These are phyloP conservation scores for Cinchona pubescens DNA, from an alignment of 257 asterid species.

Conservation along the genomic window DNA sequence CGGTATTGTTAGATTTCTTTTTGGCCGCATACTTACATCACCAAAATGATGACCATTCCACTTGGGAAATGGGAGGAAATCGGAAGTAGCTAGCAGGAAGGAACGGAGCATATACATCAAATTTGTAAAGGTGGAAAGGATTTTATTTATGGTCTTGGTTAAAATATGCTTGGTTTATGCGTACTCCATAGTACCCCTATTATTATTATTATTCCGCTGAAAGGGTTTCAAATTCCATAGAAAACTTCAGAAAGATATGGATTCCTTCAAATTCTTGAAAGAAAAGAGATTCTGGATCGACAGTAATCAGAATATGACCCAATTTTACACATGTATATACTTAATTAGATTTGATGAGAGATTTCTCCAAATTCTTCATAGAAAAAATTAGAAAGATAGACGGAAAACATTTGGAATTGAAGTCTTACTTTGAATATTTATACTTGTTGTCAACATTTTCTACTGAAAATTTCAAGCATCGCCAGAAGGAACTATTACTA, in stretches of 20 bases:
- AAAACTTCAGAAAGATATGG: too few relatives aligned
- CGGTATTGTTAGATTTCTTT: too few relatives aligned
- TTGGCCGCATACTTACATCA: too few relatives aligned
- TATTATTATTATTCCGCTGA: background rate
- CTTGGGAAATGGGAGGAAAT: background rate
- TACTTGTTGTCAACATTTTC: too few relatives aligned
- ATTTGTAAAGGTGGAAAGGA: background rate
- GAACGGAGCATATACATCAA: background rate
- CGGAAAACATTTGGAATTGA: background rate
- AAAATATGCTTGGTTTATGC: constrained; percentile 2
- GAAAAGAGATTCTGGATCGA: background rate
- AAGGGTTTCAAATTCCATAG: background rate
- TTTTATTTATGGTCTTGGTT: background rate
- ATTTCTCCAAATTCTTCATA: background rate
- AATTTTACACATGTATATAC: background rate
- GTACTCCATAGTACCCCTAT: background rate
- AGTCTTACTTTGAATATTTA: background rate
- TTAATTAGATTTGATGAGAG: background rate
- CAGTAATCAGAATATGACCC: background rate
- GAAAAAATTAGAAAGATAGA: background rate
- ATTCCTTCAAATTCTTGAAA: background rate
- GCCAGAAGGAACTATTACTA: too few relatives aligned
- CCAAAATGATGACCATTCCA: constrained; percentile 3
- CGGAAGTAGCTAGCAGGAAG: background rate
- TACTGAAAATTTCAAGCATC: too few relatives aligned